phyloP scores from a whole-genome alignment of 106 monocot species.

The Triglochin maritima region DNA sequence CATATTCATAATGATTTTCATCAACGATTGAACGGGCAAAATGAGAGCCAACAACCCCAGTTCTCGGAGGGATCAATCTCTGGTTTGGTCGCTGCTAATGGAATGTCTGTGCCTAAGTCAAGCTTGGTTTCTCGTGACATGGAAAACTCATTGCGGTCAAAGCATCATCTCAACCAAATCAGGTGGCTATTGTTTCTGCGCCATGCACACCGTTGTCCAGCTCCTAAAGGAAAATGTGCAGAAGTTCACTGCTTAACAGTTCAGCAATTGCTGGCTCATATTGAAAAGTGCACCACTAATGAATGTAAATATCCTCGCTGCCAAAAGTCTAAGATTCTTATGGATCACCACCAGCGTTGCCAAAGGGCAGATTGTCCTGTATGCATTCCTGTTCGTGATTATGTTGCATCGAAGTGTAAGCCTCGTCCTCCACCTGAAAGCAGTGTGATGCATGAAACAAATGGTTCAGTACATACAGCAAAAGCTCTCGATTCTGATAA shows the following conservation, averaged over 20 bases:
- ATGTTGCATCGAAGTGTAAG: conserved; percentile 23
- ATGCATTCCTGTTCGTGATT: conserved; percentile 52
- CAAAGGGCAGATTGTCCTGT: conserved; percentile 51
- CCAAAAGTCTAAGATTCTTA: conserved; percentile 31
- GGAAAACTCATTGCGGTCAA: conserved; percentile 17
- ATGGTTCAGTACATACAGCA: conserved; percentile 22
- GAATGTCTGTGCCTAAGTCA: conserved; percentile 10
- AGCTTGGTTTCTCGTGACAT: conserved; percentile 7
- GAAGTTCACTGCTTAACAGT: conserved; percentile 44
- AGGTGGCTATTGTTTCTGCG: conserved; percentile 66
- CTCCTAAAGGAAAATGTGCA: conserved; percentile 46
- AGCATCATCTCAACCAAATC: conserved; percentile 40
- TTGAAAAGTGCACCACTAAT: conserved; percentile 36
- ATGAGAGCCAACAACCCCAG: conserved; percentile 38
- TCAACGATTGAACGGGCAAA: conserved; percentile 25
- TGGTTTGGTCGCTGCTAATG: conserved; percentile 12
- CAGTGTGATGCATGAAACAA: conserved; percentile 16
- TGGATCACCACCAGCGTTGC: conserved; percentile 48
- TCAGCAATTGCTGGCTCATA: conserved; percentile 58
- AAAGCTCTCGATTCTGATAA: conserved; percentile 20
- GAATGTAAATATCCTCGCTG: conserved; percentile 54
- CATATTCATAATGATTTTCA: conserved; percentile 53
- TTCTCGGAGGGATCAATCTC: conserved; percentile 19
- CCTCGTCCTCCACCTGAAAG: conserved; percentile 16
- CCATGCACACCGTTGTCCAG: conserved; percentile 61